Base-by-base conservation (phyloP, 176 grass and related monocot genomes). In the Saccharum spontaneum region DNA sequence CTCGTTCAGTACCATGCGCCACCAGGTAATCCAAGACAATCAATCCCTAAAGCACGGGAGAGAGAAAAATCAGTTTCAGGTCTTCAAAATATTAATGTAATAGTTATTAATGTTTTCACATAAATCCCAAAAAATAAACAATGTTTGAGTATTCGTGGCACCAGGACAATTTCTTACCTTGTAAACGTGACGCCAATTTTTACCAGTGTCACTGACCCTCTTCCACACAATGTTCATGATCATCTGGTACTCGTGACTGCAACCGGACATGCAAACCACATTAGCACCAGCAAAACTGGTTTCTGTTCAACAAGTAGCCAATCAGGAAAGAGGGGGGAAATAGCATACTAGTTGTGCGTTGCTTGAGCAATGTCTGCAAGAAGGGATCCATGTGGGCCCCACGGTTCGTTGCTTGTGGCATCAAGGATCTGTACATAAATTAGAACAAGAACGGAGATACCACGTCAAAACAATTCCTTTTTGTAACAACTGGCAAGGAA, bases 141-240 rank as follows among this genome's bases (percentile, higher is more conserved):
- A 50, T 37, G 45, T 69, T 48, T 71, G 15, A 24, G 57, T 70
- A 10, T 54, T 38, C 7, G 17, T 30, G 23, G 18, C 14, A 0
- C 14, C n/a, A 60, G 11, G 36, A n/a, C 30, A 79, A 72, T 43
- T 40, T 14, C 54, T 55, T 41, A 98, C 97, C 97, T 99, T 99
- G 84, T 96, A 99, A 79, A 96, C 97, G 82, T 99, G 97, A 50
- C 97, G 92, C 97, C 97, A 99, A 52, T 99, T 99, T 89, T 99
- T 99, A 31, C 93, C 94, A 24, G 93, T 99, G 43, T 99, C 97
- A 69, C 87, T 99, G 70, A 99, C 90, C 88, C 97, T 94, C 91
- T 99, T 99, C 97, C 97, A 99, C 66, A 99, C 89, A 71, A 99
- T 85, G 79, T 89, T 90, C 97, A 99, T 94, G 59, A 99, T 88